Base-by-base conservation (phyloP, 805 yeast genomes). In the Blastobotrys terrestris region DNA sequence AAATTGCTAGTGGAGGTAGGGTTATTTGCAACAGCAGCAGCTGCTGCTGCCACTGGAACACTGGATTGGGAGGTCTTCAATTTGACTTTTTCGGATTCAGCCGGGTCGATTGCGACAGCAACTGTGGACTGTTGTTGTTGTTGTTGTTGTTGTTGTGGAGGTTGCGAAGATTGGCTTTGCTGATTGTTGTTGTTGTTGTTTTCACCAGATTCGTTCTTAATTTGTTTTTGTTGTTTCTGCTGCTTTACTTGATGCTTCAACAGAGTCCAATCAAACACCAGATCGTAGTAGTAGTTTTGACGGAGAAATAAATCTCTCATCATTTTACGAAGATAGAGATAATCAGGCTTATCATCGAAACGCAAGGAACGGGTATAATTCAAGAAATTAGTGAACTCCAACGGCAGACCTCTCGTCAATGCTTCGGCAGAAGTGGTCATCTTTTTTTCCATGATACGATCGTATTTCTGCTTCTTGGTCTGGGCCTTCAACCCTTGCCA, bases 401-500 rank as follows among this genome's bases (percentile, higher is more conserved):
- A 77, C 18, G 99, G 99, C 61, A 94, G 78, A 5, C 98, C 98
- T 64, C 88, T 82, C 58, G 97, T 91, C 62, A 92, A 78, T 13
- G 83, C 79, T 64, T 87, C 94, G 42, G 91, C 80, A 21, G 95
- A 85, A 6, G 96, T 88, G 48, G 95, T 82, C 81, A 91, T 82
- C 71, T 92, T 92, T 76, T 87, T 88, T 68, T 92, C 97, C 83
- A 92, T 84, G 63, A 92, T 94, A 57, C 97, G 80, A 72, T 92
- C 97, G 71, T 92, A 92, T 72, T 94, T 92, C 70, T 92, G 97
- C 73, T 95, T 87, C 74, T 92, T 92, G 14, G 97, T 89, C 21
- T 92, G 94, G 41, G 98, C 99, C 72, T 90, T 90, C 64, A 92
- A 79, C 2, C 99, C 99, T 72, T 92, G 99, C 99, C 99, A 92